Conservation (phyloP, 306 rosid species). For the Lathyrus oleraceus region DNA sequence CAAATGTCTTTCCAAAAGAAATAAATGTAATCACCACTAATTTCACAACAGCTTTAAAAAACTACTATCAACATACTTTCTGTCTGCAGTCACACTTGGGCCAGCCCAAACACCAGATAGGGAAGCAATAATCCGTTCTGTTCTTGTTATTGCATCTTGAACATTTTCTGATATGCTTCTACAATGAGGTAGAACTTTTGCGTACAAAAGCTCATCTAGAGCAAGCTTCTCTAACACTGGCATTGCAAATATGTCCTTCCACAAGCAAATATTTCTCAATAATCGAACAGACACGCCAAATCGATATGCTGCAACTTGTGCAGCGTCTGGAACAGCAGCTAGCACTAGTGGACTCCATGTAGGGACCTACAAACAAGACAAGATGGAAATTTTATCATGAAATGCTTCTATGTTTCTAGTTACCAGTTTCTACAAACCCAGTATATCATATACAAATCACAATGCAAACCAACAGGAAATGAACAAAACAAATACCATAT, state of each 20-base stretch:
- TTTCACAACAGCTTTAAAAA: not conserved
- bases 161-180: constrained; percentile 74
- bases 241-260: constrained; percentile 85
- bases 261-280: constrained; percentile 81
- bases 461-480: constrained; percentile 22
- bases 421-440: constrained; percentile 10
- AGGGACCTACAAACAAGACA: constrained; percentile 63
- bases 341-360: constrained; percentile 78
- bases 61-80: constrained; percentile 50
- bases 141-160: constrained; percentile 88
- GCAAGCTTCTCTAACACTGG: constrained; percentile 84
- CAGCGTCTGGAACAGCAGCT: constrained; percentile 86
- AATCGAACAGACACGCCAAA: constrained; percentile 87
- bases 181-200: constrained; percentile 80
- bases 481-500: constrained; percentile 2
- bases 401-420: constrained; percentile 10
- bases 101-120: constrained; percentile 89
- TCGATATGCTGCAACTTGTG: constrained; percentile 85
- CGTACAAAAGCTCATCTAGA: constrained; percentile 81
- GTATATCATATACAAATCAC: constrained; percentile 1
- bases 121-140: constrained; percentile 81
- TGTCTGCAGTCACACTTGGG: constrained; percentile 61
- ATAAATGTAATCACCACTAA: constrained; percentile 7
- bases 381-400: constrained; percentile 18
- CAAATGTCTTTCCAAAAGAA: constrained; percentile 22